Conservation (phyloP, 176 grass and related monocot species). For the Pontederia crassipes region DNA sequence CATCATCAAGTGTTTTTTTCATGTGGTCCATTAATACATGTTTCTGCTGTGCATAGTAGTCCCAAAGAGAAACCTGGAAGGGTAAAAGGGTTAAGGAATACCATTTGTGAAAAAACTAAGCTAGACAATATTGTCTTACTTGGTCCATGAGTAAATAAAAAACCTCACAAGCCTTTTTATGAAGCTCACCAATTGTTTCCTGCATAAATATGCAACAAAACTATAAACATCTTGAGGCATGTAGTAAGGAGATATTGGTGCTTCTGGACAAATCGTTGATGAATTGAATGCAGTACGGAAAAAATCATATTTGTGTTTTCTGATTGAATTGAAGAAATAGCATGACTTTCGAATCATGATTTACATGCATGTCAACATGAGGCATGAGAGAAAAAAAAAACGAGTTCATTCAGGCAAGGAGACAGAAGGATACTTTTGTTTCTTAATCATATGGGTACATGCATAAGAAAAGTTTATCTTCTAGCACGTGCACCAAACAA, state of each 20-base stretch:
- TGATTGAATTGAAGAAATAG: too few species aligned
- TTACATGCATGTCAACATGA: too few species aligned
- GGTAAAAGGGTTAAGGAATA: slow-evolving; percentile 11
- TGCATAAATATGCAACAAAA: slow-evolving; percentile 24
- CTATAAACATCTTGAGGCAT: background rate
- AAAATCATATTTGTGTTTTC: background rate
- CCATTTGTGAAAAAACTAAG: slow-evolving; percentile 5
- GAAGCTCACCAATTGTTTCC: slow-evolving; percentile 77
- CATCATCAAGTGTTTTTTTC: slow-evolving; percentile 93
- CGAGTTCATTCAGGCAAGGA: too few species aligned
- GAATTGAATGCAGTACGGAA: background rate
- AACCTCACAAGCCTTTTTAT: slow-evolving; percentile 75
- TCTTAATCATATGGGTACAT: too few species aligned
- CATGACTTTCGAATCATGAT: too few species aligned
- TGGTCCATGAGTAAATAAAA: slow-evolving; percentile 79
- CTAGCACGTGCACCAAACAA: too few species aligned
- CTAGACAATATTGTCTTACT: slow-evolving; percentile 35
- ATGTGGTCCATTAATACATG: slow-evolving; percentile 89
- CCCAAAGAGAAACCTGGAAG: slow-evolving; percentile 76
- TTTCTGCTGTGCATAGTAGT: slow-evolving; percentile 86
- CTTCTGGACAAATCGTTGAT: background rate
- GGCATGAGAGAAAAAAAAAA: too few species aligned
- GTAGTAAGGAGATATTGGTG: background rate
- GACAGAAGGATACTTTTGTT: too few species aligned
- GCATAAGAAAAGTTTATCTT: too few species aligned